Evolutionary conservation across 805 yeast species (phyloP).

Genomic region (Pichia deserticola): DNA sequence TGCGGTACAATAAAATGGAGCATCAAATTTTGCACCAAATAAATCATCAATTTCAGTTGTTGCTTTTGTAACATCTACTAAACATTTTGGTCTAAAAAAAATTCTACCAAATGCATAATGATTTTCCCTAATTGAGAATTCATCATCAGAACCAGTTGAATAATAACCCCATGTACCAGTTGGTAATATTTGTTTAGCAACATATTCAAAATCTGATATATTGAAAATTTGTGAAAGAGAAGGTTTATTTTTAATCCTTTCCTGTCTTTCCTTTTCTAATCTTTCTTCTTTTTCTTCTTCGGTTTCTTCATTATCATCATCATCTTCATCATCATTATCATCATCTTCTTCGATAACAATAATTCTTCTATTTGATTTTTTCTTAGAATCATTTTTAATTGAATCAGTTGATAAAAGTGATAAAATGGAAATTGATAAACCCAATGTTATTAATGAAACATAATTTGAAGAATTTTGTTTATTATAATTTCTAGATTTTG

Average conservation of each 20-base stretch:
- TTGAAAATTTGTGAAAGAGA: constrained; percentile 62
- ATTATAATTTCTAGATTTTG: background rate
- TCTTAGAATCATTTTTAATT: constrained; percentile 8
- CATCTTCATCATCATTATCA: constrained; percentile 21
- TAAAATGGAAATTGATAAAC: background rate
- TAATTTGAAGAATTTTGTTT: background rate
- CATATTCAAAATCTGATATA: constrained; percentile 75
- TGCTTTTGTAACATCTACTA: constrained; percentile 65
- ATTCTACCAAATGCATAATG: constrained; percentile 81
- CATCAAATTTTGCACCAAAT: constrained; percentile 55
- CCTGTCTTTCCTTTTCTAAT: constrained; percentile 34
- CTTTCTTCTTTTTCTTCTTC: constrained; percentile 24
- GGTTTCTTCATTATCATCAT: constrained; percentile 19
- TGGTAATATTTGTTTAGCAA: constrained; percentile 70
- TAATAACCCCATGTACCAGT: constrained; percentile 83
- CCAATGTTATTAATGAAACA: background rate
- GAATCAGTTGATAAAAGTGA: background rate
- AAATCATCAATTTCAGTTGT: constrained; percentile 53
- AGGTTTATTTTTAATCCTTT: constrained; percentile 44
- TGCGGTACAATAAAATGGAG: constrained; percentile 84
- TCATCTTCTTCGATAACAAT: constrained; percentile 19
- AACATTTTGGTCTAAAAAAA: constrained; percentile 74
- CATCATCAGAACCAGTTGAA: constrained; percentile 88
- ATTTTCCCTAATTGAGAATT: constrained; percentile 41
- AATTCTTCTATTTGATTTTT: constrained; percentile 5